Base-by-base conservation (phyloP, 2,329 filamentous ascomycete species). In the Alternaria sp. region DNA sequence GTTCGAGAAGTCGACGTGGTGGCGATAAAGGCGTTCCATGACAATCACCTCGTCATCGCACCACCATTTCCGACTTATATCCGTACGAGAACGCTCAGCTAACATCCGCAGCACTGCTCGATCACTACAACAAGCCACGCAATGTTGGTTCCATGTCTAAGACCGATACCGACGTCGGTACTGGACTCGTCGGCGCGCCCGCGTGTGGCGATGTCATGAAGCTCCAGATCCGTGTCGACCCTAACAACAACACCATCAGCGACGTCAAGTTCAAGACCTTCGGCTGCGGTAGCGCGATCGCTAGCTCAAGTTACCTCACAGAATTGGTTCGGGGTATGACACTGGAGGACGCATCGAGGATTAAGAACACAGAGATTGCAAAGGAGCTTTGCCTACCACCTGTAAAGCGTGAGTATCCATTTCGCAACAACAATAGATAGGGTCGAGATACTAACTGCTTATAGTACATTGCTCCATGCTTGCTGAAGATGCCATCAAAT, bases 251-350 rank as follows among this genome's bases (percentile, higher is more conserved):
- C 79, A 94, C 89, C 70, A 97, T 97, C 78, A 89, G 89, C 72
- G 94, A 97, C 72, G 94, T 96, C 78, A 95, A 96, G 82, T 97
- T 97, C 88, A 97, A 97, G 89, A 97, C 94, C 0, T 97, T 97
- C 77, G 94, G 94, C 52, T 97, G 94, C 79, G 94, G 94, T 56
- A 93, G 90, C 30, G 95, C 95, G 67, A 99, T 99, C 80, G 95
- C 95, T 43, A 94, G 91, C 66, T 96, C 91, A 61, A 95, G 91
- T 76, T 99, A 99, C 79, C 82, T 99, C 73, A 99, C 95, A 8
- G 93, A 97, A 81, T 84, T 99, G 61, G 94, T 99, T 65, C 88
- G 93, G 66, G 95, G 95, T 62, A 99, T 98, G 94, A 96, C 91
- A 14, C 82, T 99, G 68, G 95, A 99, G 72, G 93, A 99, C 79